Conservation (phyloP, 768 basidiomycete species). For the Termitomyces sp. region DNA sequence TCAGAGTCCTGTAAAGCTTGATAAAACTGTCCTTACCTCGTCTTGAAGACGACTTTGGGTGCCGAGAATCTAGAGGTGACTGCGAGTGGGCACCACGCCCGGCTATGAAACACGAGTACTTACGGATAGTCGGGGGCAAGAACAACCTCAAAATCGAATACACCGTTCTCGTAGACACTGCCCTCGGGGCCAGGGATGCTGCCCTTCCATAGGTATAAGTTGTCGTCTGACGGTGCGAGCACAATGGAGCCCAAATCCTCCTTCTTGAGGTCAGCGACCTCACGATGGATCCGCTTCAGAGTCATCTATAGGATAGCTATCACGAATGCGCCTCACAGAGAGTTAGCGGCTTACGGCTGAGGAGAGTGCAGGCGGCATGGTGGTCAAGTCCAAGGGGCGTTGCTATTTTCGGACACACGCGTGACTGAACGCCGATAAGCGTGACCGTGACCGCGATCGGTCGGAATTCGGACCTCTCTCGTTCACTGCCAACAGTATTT, state of each 20-base stretch:
- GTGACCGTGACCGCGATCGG: neutral
- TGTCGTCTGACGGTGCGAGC: slow-evolving; percentile 60
- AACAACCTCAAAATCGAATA: slow-evolving; percentile 64
- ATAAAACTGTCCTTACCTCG: slow-evolving; percentile 42
- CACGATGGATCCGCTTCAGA: slow-evolving; percentile 79
- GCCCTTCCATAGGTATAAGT: slow-evolving; percentile 71
- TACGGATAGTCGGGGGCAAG: slow-evolving; percentile 80
- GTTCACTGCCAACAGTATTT: too few species aligned
- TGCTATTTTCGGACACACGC: neutral
- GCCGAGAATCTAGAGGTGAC: slow-evolving; percentile 61
- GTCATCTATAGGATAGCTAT: slow-evolving; percentile 38
- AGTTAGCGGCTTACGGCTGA: slow-evolving; percentile 17
- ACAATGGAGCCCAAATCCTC: slow-evolving; percentile 77
- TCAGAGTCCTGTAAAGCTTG: neutral
- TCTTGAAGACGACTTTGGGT: slow-evolving; percentile 71
- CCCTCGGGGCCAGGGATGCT: slow-evolving; percentile 81
- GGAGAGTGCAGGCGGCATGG: slow-evolving; percentile 23
- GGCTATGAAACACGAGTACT: slow-evolving; percentile 22
- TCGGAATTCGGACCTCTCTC: neutral
- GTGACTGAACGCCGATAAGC: neutral
- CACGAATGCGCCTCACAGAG: neutral
- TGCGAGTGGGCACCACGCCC: slow-evolving; percentile 1
- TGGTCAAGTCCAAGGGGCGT: slow-evolving; percentile 4
- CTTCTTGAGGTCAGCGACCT: slow-evolving; percentile 76
- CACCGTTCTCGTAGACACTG: slow-evolving; percentile 77